Evolutionary conservation across 805 yeast genomes (phyloP), one percentile per base, ranked within the genome.

Genomic region (Kodamaea laetipori): DNA sequence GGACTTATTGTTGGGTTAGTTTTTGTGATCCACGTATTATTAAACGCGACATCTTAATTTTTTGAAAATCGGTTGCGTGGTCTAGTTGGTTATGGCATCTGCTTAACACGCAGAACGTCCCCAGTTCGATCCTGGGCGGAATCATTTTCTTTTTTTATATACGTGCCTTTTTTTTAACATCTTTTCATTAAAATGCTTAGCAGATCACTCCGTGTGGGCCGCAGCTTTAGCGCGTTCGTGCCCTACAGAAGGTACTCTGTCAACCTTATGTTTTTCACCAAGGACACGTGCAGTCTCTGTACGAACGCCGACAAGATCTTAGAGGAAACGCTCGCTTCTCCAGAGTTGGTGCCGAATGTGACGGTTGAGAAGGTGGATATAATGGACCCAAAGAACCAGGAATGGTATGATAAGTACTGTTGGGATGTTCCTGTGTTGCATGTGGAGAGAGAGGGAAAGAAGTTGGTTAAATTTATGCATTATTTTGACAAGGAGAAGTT

Each of bases 71-170:
- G 94, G 94, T 82, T 83, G 82, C 84, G 90, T 90, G 97, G 97
- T 90, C 96, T 90, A 90, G 96, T 90, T 73, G 97, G 97, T 90
- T 82, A 90, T 90, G 97, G 96, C 97, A 86, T 87, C 94, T 90
- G 97, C 97, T 88, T 90, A 89, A 90, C 97, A 90, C 97, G 97
- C 96, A 89, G 94, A 87, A 87, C 90, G 97, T 92, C 97, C 97
- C 97, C 97, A 90, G 97, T 92, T 92, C 97, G 97, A 92, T 89
- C 97, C 97, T 90, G 97, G 97, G 97, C 90, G 86, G 83, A 88
- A 85, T 89, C 97, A 90, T 30, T 35, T 45, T 37, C 41, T 51
- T 46, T 37, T 25, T 4, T 31, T 19, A n/a, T n/a, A n/a, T 21
- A 21, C 24, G 8, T 21, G 8, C 24, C 6, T 8, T 6, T 21